These are phyloP conservation scores for Corniculantispora saksenae DNA, from an alignment of 2,329 filamentous ascomycete genomes.

Conservation along the genomic window DNA sequence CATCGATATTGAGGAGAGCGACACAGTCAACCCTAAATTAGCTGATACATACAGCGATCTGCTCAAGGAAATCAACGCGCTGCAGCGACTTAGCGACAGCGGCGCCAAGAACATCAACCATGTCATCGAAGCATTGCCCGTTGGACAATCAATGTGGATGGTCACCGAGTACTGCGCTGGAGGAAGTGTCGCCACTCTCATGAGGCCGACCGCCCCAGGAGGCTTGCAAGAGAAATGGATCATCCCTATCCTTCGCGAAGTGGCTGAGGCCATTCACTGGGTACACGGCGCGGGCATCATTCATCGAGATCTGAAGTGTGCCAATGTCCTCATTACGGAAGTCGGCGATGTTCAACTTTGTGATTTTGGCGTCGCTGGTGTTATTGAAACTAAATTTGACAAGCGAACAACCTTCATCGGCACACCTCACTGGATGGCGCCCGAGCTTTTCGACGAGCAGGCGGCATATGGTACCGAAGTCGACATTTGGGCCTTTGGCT, in stretches of 20 bases:
- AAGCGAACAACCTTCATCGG: constrained; percentile 82
- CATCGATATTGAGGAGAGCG: constrained; percentile 78
- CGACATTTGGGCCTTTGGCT: constrained; percentile 85
- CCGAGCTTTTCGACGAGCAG: constrained; percentile 68
- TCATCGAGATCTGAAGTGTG: constrained; percentile 72
- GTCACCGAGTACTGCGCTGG: constrained; percentile 85
- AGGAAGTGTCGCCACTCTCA: constrained; percentile 74
- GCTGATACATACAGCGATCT: constrained; percentile 70
- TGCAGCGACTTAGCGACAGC: constrained; percentile 72
- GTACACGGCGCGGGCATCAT: constrained; percentile 70
- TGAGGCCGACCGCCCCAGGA: constrained; percentile 66
- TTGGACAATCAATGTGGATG: constrained; percentile 83
- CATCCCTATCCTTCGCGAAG: constrained; percentile 66
- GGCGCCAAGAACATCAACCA: constrained; percentile 79
- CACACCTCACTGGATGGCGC: constrained; percentile 85
- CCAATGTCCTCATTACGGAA: constrained; percentile 79
- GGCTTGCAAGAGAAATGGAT: constrained; percentile 72
- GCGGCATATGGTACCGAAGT: constrained; percentile 70
- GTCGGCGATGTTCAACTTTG: constrained; percentile 76
- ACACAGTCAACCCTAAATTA: constrained; percentile 64
- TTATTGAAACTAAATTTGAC: constrained; percentile 72
- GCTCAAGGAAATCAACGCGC: constrained; percentile 66
- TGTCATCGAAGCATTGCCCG: constrained; percentile 75
- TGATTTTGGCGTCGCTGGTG: constrained; percentile 81
- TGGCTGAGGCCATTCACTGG: constrained; percentile 66